Percentiles rank a stretch among this genome's conserved stretches.
Evolutionary conservation across 2,329 filamentous ascomycete species (phyloP).

Genomic region (Drechslera avenae): DNA sequence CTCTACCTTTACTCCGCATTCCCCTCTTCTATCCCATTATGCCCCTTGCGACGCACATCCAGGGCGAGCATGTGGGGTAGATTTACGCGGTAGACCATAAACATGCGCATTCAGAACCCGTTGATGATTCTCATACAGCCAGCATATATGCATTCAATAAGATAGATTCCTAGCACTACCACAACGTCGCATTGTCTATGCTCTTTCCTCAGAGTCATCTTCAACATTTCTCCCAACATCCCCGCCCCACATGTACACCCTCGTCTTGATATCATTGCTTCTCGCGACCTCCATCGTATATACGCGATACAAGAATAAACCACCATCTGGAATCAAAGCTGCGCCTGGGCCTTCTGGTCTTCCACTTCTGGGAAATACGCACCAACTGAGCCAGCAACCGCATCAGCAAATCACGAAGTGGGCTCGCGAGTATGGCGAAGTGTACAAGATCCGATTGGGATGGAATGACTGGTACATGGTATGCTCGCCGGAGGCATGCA

Average conservation of each 20-base stretch:
- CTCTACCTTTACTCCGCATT: constrained; percentile 14
- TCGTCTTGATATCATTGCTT: constrained; percentile 20
- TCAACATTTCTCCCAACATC: background rate
- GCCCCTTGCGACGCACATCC: constrained; percentile 3
- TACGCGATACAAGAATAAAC: constrained; percentile 11
- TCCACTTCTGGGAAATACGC: constrained; percentile 37
- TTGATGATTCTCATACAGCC: no score
- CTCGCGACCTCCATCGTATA: constrained; percentile 20
- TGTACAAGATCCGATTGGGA: constrained; percentile 53
- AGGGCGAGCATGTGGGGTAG: constrained; percentile 19
- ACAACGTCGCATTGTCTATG: background rate
- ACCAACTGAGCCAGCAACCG: constrained; percentile 36
- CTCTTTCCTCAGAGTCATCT: background rate
- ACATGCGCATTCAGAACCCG: background rate
- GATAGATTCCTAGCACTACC: background rate
- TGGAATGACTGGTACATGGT: constrained; percentile 55
- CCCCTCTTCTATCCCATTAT: constrained; percentile 9
- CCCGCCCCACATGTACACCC: constrained; percentile 27
- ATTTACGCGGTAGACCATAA: constrained; percentile 4
- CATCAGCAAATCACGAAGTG: constrained; percentile 44
- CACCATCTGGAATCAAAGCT: constrained; percentile 20
- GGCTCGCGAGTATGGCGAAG: constrained; percentile 53
- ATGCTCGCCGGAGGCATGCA: constrained; percentile 52
- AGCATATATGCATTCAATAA: background rate
- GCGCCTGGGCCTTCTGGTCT: constrained; percentile 36